These are phyloP conservation scores for Leptographium flavum DNA, from an alignment of 2,329 filamentous ascomycete genomes.

Conservation along the genomic window DNA sequence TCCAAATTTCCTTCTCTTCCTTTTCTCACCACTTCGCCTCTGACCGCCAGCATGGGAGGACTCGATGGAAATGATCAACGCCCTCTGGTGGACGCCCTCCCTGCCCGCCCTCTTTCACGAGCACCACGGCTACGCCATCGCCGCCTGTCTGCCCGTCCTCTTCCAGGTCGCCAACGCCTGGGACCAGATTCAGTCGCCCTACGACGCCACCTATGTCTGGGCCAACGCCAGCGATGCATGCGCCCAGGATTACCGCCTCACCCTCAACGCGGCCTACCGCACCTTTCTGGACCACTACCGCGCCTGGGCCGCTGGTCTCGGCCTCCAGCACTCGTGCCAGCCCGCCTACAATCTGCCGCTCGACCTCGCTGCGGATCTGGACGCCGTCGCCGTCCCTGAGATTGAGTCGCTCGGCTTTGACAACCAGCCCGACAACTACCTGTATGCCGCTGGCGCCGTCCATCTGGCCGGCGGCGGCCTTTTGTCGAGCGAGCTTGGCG, in stretches of 20 bases:
- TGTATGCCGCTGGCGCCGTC: slow-evolving; percentile 13
- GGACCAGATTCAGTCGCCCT: slow-evolving; percentile 11
- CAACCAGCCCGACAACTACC: slow-evolving; percentile 12
- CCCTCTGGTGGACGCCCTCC: slow-evolving; percentile 13
- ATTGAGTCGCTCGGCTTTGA: slow-evolving; percentile 14
- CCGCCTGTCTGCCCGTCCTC: slow-evolving; percentile 12
- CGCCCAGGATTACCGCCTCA: slow-evolving; percentile 13
- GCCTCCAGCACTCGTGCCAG: slow-evolving; percentile 12
- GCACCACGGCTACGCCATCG: slow-evolving; percentile 10
- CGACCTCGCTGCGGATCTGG: slow-evolving; percentile 11
- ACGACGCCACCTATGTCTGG: slow-evolving; percentile 12
- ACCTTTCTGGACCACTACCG: slow-evolving; percentile 18
- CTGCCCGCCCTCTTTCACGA: slow-evolving; percentile 11
- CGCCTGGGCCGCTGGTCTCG: slow-evolving; percentile 16
- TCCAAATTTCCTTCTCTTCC: background rate
- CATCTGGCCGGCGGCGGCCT: slow-evolving; percentile 11
- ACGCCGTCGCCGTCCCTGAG: slow-evolving; percentile 12
- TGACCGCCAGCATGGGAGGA: slow-evolving; percentile 14
- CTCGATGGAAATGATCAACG: slow-evolving; percentile 14
- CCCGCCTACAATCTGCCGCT: slow-evolving; percentile 16
- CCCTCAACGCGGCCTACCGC: slow-evolving; percentile 6
- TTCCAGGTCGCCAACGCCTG: slow-evolving; percentile 12
- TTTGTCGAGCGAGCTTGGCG: slow-evolving; percentile 15
- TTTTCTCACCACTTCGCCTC: background rate
- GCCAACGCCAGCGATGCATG: slow-evolving; percentile 10